These are phyloP conservation scores for Vaccinium corymbosum DNA, from an alignment of 148 eudicot genomes.

Conservation along the genomic window DNA sequence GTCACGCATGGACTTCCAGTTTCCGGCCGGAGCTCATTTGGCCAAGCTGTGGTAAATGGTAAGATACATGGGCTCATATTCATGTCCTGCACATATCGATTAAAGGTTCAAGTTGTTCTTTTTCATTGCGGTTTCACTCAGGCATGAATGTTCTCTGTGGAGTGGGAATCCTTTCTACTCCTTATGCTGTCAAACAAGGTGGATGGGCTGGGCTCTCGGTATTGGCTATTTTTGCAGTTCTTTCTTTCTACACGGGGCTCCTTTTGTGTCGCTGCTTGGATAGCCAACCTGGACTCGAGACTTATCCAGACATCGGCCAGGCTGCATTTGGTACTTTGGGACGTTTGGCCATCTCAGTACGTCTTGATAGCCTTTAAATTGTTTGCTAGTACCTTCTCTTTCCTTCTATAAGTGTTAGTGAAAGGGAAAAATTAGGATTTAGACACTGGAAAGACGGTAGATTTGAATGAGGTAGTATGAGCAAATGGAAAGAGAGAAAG, in stretches of 20 bases:
- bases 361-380: slow-evolving; percentile 11
- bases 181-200: slow-evolving; percentile 87
- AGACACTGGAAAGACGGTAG: background rate
- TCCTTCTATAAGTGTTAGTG: background rate
- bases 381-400: background rate
- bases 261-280: slow-evolving; percentile 84
- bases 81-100: background rate
- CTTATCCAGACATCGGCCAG: slow-evolving; percentile 96
- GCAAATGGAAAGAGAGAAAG: background rate
- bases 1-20: slow-evolving; percentile 51
- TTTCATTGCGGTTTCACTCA: slow-evolving; percentile 19
- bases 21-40: slow-evolving; percentile 59
- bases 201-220: slow-evolving; percentile 83
- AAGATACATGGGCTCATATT: slow-evolving; percentile 14
- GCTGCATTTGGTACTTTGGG: slow-evolving; percentile 91
- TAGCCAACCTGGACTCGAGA: slow-evolving; percentile 87
- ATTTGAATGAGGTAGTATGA: background rate
- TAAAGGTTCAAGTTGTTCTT: background rate
- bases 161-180: slow-evolving; percentile 91
- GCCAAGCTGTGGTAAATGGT: slow-evolving; percentile 94
- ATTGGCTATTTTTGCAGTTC: slow-evolving; percentile 57
- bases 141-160: slow-evolving; percentile 98
- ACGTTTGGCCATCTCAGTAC: slow-evolving; percentile 73
- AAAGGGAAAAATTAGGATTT: background rate
- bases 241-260: slow-evolving; percentile 90